Evolutionary conservation across 2,329 filamentous ascomycete species (phyloP), one percentile per base, ranked within the genome.

Genomic region (Neonectria hederae): DNA sequence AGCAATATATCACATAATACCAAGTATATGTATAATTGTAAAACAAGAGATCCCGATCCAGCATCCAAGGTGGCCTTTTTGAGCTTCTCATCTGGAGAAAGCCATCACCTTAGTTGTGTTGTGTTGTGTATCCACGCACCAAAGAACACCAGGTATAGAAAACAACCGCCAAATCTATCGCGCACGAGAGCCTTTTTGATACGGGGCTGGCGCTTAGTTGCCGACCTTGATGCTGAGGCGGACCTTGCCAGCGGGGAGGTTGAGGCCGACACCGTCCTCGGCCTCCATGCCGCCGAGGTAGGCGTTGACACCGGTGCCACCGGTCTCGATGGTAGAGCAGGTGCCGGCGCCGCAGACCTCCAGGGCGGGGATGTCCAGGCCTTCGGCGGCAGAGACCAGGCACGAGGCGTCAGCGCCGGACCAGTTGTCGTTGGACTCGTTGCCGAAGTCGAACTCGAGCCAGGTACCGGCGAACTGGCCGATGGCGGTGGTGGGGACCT

Each of bases 381-480:
- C 64, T 56, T 69, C 65, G 28, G 71, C 65, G 69, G 80, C 77
- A 30, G 83, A 76, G 45, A 84, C 82, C 10, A 87, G 79, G 63
- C 79, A 80, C 5, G 83, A 86, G 66, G 81, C 83, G 61, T 87
- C 84, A 62, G 81, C 82, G 43, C 84, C 84, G 3, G 82, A 84
- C 81, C 81, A 84, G 59, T 73, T 76, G n/a, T 69, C 59, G 80
- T 87, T 87, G 76, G 75, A 75, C 0, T 65, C 38, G 77, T 80
- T 82, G 63, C 67, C 81, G 51, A 82, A 80, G 76, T 86, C 84
- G 57, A 81, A 83, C 79, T 87, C 84, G 74, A 80, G 68, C 84
- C 84, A 87, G 60, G 80, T 80, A 66, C 77, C 76, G 54, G 79
- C 78, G 62, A 76, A 82, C 72, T 83, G 78, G 65, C 83, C 83